Evolutionary conservation across 441 rosid species (phyloP), one percentile per base, ranked within the genome.

Genomic region (Arabidopsis hybrid): DNA sequence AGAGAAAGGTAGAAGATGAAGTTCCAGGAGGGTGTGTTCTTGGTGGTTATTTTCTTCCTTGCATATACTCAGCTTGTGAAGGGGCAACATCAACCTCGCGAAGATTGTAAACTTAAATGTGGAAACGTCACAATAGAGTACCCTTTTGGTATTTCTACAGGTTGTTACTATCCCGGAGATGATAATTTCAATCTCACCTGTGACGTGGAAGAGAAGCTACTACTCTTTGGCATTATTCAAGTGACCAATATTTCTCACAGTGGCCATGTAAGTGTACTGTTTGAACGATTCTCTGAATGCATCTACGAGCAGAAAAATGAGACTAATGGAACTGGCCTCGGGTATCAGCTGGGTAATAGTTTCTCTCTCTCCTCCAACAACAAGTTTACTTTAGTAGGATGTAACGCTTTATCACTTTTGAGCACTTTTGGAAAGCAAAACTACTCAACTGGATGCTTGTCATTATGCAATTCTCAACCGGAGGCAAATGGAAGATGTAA

Each of bases 371-470:
- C 72, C 46, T 66, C 76, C 8, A 12, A 65, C 18, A 86, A 83
- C 70, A 85, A 72, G 72, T 79, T 88, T 58, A 79, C 71, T 2
- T 72, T 67, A 1, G 57, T 81, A 3, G 86, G 87, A 0, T 88
- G 90, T 16, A 82, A 82, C 68, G 59, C 84, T 5, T 1, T 11
- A 0, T 81, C 80, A 0, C 1, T 21, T 8, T 29, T 86, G 4
- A 2, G 0, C 0, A 80, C 83, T 4, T 0, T 0, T 3, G 12
- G 38, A 7, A 32, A 5, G 0, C 16, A 14, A 26, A 11, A 40
- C 5, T 49, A 60, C 52, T 29, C 60, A 26, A 50, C 42, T 26
- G 60, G 71, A 55, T 57, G 72, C 40, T 0, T 74, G 18, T 57
- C 78, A 6, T 0, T 12, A 34, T 65, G 71, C 10, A 3, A 18